A percentile compares a stretch with the other conserved stretches of the same genome.
Conservation (phyloP, 495 filamentous ascomycete species). For the Evansstolkia leycettana region DNA sequence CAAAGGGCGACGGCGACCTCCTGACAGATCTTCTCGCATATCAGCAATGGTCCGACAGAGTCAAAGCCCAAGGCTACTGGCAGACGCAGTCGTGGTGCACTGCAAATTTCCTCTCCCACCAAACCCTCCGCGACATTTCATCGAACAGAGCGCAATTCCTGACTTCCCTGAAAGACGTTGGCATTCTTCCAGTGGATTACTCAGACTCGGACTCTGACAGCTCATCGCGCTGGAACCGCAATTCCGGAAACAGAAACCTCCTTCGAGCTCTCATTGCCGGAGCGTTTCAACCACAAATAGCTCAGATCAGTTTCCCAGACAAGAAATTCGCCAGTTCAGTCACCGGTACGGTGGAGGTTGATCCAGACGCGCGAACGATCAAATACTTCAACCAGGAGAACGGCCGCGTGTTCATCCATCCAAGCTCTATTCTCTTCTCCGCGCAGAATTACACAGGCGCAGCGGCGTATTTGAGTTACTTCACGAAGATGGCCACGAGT, state of each 20-base stretch:
- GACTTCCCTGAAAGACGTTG: slow-evolving; percentile 72
- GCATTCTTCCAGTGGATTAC: slow-evolving; percentile 53
- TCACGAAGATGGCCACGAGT: slow-evolving; percentile 78
- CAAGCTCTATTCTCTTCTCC: slow-evolving; percentile 72
- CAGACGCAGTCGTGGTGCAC: slow-evolving; percentile 68
- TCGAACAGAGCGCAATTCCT: slow-evolving; percentile 79
- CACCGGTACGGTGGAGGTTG: slow-evolving; percentile 78
- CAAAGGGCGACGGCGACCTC: slow-evolving; percentile 67
- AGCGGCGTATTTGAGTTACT: slow-evolving; percentile 68
- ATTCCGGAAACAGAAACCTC: slow-evolving; percentile 44
- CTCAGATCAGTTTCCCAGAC: slow-evolving; percentile 82
- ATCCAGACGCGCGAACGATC: slow-evolving; percentile 84
- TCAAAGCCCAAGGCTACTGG: slow-evolving; percentile 40
- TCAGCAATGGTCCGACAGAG: slow-evolving; percentile 62
- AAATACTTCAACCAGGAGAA: slow-evolving; percentile 83
- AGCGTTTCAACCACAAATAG: slow-evolving; percentile 83
- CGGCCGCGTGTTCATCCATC: slow-evolving; percentile 85
- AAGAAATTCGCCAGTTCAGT: slow-evolving; percentile 83
- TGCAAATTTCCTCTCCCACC: slow-evolving; percentile 75
- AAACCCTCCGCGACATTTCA: slow-evolving; percentile 76
- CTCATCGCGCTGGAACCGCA: slow-evolving; percentile 30
- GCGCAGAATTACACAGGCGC: slow-evolving; percentile 59
- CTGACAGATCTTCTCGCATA: slow-evolving; percentile 76
- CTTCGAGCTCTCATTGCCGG: slow-evolving; percentile 81
- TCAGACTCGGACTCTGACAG: slow-evolving; percentile 7